These are phyloP conservation scores for Aspergillus puulaauensis DNA, from an alignment of 2,329 filamentous ascomycete genomes.

Conservation along the genomic window DNA sequence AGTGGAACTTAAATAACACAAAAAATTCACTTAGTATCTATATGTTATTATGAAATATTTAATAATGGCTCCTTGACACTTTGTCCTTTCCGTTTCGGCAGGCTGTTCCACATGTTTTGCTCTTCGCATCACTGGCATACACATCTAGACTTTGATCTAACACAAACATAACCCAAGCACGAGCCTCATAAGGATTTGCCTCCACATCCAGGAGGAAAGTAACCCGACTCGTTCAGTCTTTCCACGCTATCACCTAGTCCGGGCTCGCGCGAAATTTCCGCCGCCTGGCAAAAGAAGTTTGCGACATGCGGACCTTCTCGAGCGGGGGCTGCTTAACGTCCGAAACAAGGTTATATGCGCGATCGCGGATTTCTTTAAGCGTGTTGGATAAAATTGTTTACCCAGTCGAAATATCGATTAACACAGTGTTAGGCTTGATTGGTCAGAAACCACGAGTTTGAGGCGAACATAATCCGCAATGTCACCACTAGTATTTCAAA, in stretches of 20 bases:
- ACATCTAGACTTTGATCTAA: no score
- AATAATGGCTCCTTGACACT: not conserved
- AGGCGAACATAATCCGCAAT: not conserved
- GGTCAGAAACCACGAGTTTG: not conserved
- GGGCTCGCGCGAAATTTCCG: conserved; percentile 68
- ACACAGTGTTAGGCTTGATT: not conserved
- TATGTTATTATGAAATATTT: not conserved
- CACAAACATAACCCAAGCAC: not conserved
- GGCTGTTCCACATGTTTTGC: no score
- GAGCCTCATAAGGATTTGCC: not conserved
- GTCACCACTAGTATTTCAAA: not conserved
- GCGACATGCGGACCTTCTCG: conserved; percentile 64
- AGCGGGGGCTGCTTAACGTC: conserved; percentile 47
- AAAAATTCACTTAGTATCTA: not conserved
- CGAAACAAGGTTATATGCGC: conserved; percentile 64
- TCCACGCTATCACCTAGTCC: conserved; percentile 49
- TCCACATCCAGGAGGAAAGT: not conserved
- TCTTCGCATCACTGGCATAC: no score
- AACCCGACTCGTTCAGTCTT: not conserved
- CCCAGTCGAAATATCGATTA: conserved; percentile 33
- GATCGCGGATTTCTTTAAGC: conserved; percentile 63
- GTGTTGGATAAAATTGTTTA: conserved; percentile 63
- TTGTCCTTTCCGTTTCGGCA: no score
- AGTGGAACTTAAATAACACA: not conserved
- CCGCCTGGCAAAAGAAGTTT: conserved; percentile 67